Conservation (phyloP, 352 stramenopile genomes). For the Phytopythium kandeliae region DNA sequence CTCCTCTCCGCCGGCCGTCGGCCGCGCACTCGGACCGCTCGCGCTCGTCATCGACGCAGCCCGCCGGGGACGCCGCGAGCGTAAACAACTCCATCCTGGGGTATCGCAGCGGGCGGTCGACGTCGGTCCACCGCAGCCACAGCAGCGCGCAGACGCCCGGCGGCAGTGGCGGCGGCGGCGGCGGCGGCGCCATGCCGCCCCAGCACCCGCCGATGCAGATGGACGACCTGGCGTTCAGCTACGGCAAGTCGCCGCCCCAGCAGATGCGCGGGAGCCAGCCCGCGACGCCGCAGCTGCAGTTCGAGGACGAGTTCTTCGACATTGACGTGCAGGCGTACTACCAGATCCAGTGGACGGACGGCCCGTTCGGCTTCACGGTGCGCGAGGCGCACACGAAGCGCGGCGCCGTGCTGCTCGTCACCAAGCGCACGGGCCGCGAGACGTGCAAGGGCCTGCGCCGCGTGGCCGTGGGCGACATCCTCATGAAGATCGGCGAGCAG, state of each 20-base stretch:
- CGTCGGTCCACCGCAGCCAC: constrained; percentile 14
- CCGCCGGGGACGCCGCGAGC: not conserved
- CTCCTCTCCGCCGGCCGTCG: constrained; percentile 5
- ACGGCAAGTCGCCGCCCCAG: constrained; percentile 13
- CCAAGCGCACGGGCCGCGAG: constrained; percentile 70
- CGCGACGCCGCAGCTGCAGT: constrained; percentile 15
- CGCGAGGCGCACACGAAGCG: constrained; percentile 66
- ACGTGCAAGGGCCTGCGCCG: constrained; percentile 71
- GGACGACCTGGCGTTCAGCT: constrained; percentile 26
- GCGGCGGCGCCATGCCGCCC: constrained; percentile 14
- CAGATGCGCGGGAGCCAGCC: constrained; percentile 2
- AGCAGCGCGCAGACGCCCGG: constrained; percentile 5
- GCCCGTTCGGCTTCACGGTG: constrained; percentile 75
- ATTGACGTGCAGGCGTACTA: constrained; percentile 72
- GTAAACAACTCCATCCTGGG: constrained; percentile 13
- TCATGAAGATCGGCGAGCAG: constrained; percentile 73
- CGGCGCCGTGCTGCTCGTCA: constrained; percentile 68
- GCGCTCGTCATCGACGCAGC: constrained; percentile 8
- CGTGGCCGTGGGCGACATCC: constrained; percentile 68
- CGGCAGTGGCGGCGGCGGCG: too few species aligned
- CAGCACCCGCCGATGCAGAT: constrained; percentile 11
- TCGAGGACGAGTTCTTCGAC: constrained; percentile 48
- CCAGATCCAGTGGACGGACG: constrained; percentile 74
- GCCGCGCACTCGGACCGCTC: constrained; percentile 6
- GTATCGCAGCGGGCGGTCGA: constrained; percentile 23